Base-by-base conservation (phyloP, 2,329 filamentous ascomycete species). In the Paracorniculantispora psalliotae region DNA sequence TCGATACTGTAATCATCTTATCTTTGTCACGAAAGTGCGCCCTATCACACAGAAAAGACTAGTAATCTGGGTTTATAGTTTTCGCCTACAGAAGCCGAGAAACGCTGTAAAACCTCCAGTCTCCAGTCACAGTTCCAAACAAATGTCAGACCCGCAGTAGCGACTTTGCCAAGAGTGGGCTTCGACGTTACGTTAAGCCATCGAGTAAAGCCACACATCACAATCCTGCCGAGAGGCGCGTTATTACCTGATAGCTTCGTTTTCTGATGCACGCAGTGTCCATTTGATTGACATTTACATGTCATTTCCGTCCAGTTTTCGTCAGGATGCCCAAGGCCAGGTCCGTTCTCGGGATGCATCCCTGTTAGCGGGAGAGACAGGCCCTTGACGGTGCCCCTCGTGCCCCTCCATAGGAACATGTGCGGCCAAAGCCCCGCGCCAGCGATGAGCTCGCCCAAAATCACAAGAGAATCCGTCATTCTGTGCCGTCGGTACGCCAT, bases 241-340 rank as follows among this genome's bases (percentile, higher is more conserved):
- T 39, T 37, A 48, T 56, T 56, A 56, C 53, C 53, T 56, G 53
- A 56, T 48, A 56, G 53, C 43, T 56, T 56, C 43, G 23, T 46
- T 26, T 30, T 15, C 19, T 46, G 39, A 44, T 46, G 41, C 52
- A 21, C 4, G 4, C 8, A 25, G 26, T 33, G n/a, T 30, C 19
- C 52, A 15, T 35, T 46, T 46, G 39, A 46, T 25, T 46, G 26
- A 39, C n/a, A 33, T 8, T n/a, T 33, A n/a, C 39, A n/a, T 33
- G n/a, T 26, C 49, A 28, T 37, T 28, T 9, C 10, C 28, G 12
- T 15, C n/a, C 28, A 26, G 9, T n/a, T 23, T 10, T 13, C 23
- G 35, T 13, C 25, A 4, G 13, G 12, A 39, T 5, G 12, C 3
- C 8, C 13, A 25, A 51, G n/a, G 49, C 50, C 37, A 33, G n/a